These are phyloP conservation scores for Yamadazyma phyllophila DNA, from an alignment of 805 yeast genomes.

Conservation along the genomic window DNA sequence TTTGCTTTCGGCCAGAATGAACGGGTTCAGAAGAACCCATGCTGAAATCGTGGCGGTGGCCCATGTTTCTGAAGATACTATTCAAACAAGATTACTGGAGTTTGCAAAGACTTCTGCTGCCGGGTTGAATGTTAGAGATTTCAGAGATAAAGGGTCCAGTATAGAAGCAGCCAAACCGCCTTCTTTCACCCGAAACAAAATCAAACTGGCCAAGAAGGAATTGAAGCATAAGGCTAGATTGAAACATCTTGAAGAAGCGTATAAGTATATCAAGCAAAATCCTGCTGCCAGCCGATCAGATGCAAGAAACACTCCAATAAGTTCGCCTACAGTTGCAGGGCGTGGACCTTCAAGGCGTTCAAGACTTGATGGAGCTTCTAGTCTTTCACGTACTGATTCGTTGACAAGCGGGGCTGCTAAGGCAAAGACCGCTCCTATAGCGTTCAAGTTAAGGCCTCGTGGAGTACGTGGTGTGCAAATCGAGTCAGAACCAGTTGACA, in stretches of 20 bases:
- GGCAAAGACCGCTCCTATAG: no score
- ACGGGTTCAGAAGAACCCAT: conserved; percentile 87
- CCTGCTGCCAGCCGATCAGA: neutral
- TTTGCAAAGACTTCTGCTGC: conserved; percentile 79
- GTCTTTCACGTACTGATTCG: no score
- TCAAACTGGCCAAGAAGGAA: neutral
- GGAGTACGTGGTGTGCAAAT: no score
- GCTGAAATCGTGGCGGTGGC: conserved; percentile 93
- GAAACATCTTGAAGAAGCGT: neutral
- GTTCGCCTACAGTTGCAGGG: no score
- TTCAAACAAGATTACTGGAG: conserved; percentile 87
- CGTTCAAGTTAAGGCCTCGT: no score
- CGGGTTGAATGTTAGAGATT: conserved; percentile 65
- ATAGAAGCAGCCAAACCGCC: conserved; percentile 73
- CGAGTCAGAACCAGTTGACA: neutral
- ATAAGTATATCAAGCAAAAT: neutral
- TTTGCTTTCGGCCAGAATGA: conserved; percentile 93
- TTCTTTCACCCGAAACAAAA: conserved; percentile 31
- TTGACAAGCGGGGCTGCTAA: no score
- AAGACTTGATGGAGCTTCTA: no score
- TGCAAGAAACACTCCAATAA: no score
- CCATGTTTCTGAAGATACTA: conserved; percentile 90
- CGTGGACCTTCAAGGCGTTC: no score
- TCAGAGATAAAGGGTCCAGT: conserved; percentile 48
- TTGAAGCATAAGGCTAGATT: neutral